Evolutionary conservation across 2,329 filamentous ascomycete species (phyloP).

Genomic region (Stachybotrys chartarum): DNA sequence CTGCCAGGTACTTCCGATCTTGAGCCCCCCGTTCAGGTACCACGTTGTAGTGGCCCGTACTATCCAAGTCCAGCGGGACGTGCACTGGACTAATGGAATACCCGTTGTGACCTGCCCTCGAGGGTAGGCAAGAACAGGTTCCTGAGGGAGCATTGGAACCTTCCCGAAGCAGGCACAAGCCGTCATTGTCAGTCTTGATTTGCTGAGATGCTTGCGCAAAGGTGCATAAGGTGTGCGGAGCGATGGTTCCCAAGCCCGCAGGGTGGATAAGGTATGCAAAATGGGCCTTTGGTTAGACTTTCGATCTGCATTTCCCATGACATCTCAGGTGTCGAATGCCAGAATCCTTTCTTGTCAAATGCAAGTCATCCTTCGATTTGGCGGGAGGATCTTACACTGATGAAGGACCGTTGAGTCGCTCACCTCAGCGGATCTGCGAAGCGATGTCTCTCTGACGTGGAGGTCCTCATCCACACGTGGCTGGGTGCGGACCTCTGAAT

Average conservation of each 20-base stretch:
- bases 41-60: background rate
- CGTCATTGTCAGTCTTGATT: background rate
- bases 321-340: too few species aligned
- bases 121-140: too few species aligned
- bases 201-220: background rate
- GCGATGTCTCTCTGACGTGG: background rate
- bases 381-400: too few species aligned
- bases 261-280: background rate
- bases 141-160: background rate
- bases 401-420: too few species aligned
- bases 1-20: background rate
- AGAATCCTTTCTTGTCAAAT: too few species aligned
- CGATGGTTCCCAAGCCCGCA: background rate
- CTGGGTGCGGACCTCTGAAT: background rate
- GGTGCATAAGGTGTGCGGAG: background rate
- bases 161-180: background rate
- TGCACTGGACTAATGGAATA: background rate
- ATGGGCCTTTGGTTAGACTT: background rate
- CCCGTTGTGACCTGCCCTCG: too few species aligned
- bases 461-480: background rate
- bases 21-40: background rate
- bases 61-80: background rate
- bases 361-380: too few species aligned
- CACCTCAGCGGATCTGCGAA: too few species aligned
- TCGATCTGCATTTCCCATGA: background rate